Evolutionary conservation across 805 yeast species (phyloP), one percentile per base, ranked within the genome.

Genomic region (Candida piceae): DNA sequence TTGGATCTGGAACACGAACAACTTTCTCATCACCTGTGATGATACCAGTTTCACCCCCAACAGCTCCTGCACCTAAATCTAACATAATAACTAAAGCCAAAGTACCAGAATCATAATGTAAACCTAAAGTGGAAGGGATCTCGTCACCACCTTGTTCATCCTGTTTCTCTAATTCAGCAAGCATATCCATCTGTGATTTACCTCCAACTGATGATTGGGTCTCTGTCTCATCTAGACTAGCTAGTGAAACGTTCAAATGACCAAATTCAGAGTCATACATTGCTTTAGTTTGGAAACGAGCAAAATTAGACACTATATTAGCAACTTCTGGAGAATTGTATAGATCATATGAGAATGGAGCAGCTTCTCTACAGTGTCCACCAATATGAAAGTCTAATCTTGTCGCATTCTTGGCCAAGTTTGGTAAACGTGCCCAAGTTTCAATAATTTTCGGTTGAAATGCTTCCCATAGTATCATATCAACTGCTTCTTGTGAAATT

Each of bases 401-500:
- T 26, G 66, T 60, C 31, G 52, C 52, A 29, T 47, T 49, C 10
- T 35, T 53, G 10, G 59, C 42, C 13, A 59, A 37, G 32, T 52
- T 56, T 11, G 66, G 63, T 11, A 57, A 46, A 36, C 78, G 59
- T 13, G 70, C 74, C 48, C 62, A 64, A 24, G 63, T 58, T 38
- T 60, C 41, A 36, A 74, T 62, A 5, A 60, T 51, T 19, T 69
- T 69, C 41, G 70, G 69, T 31, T 55, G 51, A 45, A 75, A 60
- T 16, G 72, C 51, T 49, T 76, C 81, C 55, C 69, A 67, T 44
- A 71, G 65, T 72, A 76, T 67, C 47, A 76, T 69, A 28, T 67
- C 67, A 35, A 74, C 62, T 4, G 81, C 81, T 47, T 76, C 81
- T 31, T 70, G 70, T 1, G 80, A 70, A 53, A 76, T 70, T 27